Percentiles rank a stretch among this genome's conserved stretches.
phyloP scores from a whole-genome alignment of 192 early-diverging fungal species.

The Phlyctochytrium planicorne region DNA sequence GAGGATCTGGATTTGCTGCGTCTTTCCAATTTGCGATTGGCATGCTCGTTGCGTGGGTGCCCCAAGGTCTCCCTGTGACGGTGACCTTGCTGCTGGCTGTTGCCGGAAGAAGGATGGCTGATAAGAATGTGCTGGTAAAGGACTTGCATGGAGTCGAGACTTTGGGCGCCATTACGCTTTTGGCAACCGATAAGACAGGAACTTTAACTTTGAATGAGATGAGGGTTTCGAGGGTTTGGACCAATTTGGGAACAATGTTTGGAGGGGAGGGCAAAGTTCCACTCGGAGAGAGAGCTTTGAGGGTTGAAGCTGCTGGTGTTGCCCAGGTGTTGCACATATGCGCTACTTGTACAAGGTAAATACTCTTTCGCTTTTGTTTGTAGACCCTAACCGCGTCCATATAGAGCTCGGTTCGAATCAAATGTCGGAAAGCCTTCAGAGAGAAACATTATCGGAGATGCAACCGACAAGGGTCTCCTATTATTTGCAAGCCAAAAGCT shows the following conservation, averaged over 20 bases:
- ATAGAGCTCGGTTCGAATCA: slow-evolving; percentile 24
- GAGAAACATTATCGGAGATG: slow-evolving; percentile 63
- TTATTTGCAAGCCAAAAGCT: slow-evolving; percentile 69
- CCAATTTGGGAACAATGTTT: slow-evolving; percentile 31
- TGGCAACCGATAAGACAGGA: slow-evolving; percentile 74
- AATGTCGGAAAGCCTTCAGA: slow-evolving; percentile 14
- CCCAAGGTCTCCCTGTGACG: slow-evolving; percentile 57
- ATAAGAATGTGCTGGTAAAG: slow-evolving; percentile 61
- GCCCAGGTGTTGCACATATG: slow-evolving; percentile 76
- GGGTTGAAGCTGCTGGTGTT: slow-evolving; percentile 48
- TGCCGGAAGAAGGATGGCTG: slow-evolving; percentile 49
- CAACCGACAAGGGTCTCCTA: slow-evolving; percentile 82
- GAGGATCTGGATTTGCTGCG: slow-evolving; percentile 38
- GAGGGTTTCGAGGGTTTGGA: slow-evolving; percentile 48
- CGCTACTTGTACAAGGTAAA: slow-evolving; percentile 43
- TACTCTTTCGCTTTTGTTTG: neutral
- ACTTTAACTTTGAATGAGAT: slow-evolving; percentile 68
- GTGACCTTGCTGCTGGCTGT: slow-evolving; percentile 59
- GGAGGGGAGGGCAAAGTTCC: slow-evolving; percentile 21
- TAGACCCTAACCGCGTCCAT: neutral
- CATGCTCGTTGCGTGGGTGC: slow-evolving; percentile 59
- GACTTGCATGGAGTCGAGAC: slow-evolving; percentile 64
- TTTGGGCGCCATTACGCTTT: slow-evolving; percentile 58
- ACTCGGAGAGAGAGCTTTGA: slow-evolving; percentile 22
- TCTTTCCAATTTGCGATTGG: slow-evolving; percentile 56